These are phyloP conservation scores for Xylariomycetidae sp. DNA, from an alignment of 2,329 filamentous ascomycete genomes.

Conservation along the genomic window DNA sequence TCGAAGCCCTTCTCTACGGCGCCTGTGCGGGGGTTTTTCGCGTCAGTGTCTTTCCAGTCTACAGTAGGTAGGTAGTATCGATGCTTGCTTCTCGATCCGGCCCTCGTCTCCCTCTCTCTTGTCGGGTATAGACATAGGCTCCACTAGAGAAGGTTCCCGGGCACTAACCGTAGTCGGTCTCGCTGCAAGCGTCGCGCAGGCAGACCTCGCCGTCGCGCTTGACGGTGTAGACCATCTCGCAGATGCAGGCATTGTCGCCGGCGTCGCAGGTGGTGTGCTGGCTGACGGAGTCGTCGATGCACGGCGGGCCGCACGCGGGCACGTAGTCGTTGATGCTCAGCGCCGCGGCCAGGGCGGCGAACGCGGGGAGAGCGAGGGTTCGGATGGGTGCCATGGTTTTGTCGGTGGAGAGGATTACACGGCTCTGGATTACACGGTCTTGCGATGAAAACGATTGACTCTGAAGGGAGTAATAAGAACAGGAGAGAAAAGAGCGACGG, in stretches of 20 bases:
- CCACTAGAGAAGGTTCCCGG: too few species aligned
- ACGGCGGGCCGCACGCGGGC: constrained; percentile 19
- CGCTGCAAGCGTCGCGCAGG: constrained; percentile 19
- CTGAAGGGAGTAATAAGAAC: too few species aligned
- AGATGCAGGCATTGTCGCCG: constrained; percentile 22
- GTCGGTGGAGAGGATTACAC: constrained; percentile 2
- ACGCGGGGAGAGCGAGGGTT: constrained; percentile 16
- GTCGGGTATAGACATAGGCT: too few species aligned
- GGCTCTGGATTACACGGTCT: neutral
- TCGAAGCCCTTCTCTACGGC: constrained; percentile 21
- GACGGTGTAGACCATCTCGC: constrained; percentile 20
- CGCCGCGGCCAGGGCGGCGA: constrained; percentile 18
- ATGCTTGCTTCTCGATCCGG: too few species aligned
- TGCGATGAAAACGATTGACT: neutral
- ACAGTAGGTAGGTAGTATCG: too few species aligned
- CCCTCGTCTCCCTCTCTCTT: too few species aligned
- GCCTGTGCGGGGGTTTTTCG: constrained; percentile 15
- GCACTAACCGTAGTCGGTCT: constrained; percentile 23
- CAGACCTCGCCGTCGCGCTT: constrained; percentile 24
- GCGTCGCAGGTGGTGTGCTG: constrained; percentile 20
- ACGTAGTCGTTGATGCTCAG: constrained; percentile 21
- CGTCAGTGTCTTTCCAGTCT: constrained; percentile 3
- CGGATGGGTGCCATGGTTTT: constrained; percentile 24
- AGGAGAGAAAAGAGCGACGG: too few species aligned
- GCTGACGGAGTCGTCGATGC: constrained; percentile 17